Conservation (phyloP, 257 asterid species). For the Fraxinus anomala region DNA sequence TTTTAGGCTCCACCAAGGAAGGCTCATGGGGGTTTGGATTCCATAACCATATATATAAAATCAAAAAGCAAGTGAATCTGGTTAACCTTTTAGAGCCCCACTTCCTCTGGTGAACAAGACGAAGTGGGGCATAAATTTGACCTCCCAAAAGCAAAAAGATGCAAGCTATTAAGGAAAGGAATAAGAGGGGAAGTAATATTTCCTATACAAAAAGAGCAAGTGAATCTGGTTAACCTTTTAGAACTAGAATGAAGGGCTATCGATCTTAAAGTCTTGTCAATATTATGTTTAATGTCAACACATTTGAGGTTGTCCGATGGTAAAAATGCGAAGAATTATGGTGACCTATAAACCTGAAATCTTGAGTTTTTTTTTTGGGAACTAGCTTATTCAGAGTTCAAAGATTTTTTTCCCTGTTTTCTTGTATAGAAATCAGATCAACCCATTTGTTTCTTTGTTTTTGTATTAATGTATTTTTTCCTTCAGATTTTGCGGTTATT, state of each 20-base stretch:
- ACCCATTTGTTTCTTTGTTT: conserved; percentile 17
- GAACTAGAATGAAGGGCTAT: not conserved
- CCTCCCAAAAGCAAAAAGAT: no score
- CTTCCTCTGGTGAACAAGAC: no score
- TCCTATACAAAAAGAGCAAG: no score
- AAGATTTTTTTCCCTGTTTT: conserved; percentile 1
- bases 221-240: not conserved
- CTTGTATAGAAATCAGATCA: conserved; percentile 18
- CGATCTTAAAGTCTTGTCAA: not conserved
- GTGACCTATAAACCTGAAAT: not conserved
- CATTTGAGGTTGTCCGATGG: not conserved
- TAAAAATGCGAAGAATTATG: not conserved
- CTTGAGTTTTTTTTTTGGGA: not conserved
- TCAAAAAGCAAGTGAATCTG: no score
- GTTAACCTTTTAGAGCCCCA: no score
- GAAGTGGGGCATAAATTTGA: no score
- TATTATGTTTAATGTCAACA: not conserved
- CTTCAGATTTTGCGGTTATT: conserved; percentile 92
- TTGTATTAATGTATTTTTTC: conserved; percentile 21
- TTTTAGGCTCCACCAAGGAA: no score
- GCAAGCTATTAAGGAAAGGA: no score
- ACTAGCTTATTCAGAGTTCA: conserved; percentile 25
- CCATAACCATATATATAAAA: no score
- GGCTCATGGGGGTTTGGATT: no score
- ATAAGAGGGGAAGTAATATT: no score